These are phyloP conservation scores for Letharia lupina DNA, from an alignment of 495 filamentous ascomycete species.

Conservation along the genomic window DNA sequence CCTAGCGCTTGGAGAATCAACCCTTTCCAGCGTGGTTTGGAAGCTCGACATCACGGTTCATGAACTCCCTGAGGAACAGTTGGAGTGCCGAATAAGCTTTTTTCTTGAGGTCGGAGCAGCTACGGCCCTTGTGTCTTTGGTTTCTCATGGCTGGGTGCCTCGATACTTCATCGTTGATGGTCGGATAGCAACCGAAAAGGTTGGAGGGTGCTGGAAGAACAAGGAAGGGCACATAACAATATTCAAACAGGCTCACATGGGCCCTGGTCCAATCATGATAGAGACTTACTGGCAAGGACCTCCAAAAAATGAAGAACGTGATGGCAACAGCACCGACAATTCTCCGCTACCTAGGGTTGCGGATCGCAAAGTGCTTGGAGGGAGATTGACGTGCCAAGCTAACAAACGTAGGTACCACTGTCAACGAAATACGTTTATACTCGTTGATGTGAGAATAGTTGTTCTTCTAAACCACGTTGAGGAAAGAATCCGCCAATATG, in stretches of 20 bases:
- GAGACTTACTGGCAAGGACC: constrained; percentile 14
- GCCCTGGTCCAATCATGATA: constrained; percentile 1
- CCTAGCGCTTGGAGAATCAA: constrained; percentile 4
- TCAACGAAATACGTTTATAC: not conserved
- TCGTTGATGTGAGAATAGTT: not conserved
- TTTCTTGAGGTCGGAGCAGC: constrained; percentile 7
- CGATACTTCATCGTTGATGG: constrained; percentile 14
- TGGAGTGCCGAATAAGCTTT: constrained; percentile 19
- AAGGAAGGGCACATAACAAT: constrained; percentile 8
- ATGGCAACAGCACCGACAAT: not conserved
- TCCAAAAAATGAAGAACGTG: not conserved
- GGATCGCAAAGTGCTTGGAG: constrained; percentile 13
- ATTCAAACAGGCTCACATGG: constrained; percentile 8
- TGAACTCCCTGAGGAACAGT: not conserved
- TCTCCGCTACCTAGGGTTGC: not conserved
- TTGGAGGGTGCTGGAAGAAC: constrained; percentile 11
- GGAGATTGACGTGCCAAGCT: constrained; percentile 6
- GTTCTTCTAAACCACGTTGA: not conserved
- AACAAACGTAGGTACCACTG: not conserved
- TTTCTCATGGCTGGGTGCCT: constrained; percentile 14
- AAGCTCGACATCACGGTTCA: constrained; percentile 14
- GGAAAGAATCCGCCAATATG: not conserved
- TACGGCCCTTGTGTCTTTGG: constrained; percentile 1
- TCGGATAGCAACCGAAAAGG: constrained; percentile 9
- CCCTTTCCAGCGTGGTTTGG: constrained; percentile 2